A percentile compares a stretch with the other conserved stretches of the same genome.
phyloP scores from a whole-genome alignment of 805 yeast genomes.

The Saccharomyces kudriavzevii region DNA sequence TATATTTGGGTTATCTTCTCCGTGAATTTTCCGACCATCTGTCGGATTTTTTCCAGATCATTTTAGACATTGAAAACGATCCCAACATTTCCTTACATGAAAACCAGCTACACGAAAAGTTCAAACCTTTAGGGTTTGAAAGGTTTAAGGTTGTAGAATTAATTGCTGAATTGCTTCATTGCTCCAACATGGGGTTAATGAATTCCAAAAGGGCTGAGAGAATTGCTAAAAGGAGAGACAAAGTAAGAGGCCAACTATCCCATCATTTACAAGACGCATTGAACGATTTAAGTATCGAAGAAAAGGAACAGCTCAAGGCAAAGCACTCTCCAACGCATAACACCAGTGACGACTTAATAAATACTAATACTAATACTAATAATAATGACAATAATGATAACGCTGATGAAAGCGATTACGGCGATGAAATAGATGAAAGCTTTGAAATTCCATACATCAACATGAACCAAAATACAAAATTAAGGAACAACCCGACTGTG shows the following conservation, averaged over 20 bases:
- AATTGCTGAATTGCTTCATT: conserved; percentile 88
- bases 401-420: conserved; percentile 10
- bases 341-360: not conserved
- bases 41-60: conserved; percentile 13
- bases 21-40: conserved; percentile 61
- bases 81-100: conserved; percentile 29
- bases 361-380: not conserved
- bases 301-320: conserved; percentile 1
- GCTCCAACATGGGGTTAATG: conserved; percentile 92
- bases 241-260: conserved; percentile 48
- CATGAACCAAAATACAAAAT: conserved; percentile 32
- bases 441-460: conserved; percentile 31
- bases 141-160: conserved; percentile 85
- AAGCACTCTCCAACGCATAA: not conserved
- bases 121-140: conserved; percentile 79
- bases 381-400: conserved; percentile 7
- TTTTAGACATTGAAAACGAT: conserved; percentile 19
- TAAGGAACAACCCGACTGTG: conserved; percentile 57
- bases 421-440: conserved; percentile 29
- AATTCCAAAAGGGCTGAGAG: conserved; percentile 69
- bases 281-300: conserved; percentile 23
- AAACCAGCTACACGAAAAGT: conserved; percentile 57
- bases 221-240: conserved; percentile 61
- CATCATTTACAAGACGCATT: conserved; percentile 29
- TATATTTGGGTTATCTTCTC: conserved; percentile 78